These are phyloP conservation scores for Peronospora destructor DNA, from an alignment of 352 stramenopile species.

Conservation along the genomic window DNA sequence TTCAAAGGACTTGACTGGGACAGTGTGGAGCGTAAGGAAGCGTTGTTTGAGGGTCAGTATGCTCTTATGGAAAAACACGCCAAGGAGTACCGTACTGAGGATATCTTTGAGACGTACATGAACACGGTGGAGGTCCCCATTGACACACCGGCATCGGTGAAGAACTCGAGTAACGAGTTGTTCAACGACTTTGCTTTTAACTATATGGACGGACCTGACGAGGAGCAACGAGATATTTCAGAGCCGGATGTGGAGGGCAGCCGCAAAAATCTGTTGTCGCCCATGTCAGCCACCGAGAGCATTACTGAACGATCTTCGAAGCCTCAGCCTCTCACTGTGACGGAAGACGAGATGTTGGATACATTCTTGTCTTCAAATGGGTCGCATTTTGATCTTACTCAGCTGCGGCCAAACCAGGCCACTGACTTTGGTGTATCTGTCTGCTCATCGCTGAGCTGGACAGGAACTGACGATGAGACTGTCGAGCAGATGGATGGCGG, in stretches of 20 bases:
- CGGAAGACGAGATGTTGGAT: constrained; percentile 37
- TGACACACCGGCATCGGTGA: constrained; percentile 76
- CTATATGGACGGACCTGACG: constrained; percentile 56
- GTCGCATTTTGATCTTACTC: constrained; percentile 68
- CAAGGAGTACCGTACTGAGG: constrained; percentile 68
- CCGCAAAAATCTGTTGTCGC: constrained; percentile 20
- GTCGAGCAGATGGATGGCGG: constrained; percentile 24
- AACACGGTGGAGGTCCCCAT: constrained; percentile 77
- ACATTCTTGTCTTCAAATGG: constrained; percentile 41
- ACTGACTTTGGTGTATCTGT: constrained; percentile 58
- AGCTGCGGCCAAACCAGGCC: constrained; percentile 57
- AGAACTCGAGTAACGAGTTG: constrained; percentile 58
- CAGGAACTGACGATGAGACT: constrained; percentile 22
- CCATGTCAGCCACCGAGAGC: constrained; percentile 20
- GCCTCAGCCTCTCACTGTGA: constrained; percentile 12
- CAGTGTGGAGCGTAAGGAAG: constrained; percentile 47
- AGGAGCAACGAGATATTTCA: constrained; percentile 42
- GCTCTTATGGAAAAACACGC: constrained; percentile 77
- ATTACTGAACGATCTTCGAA: constrained; percentile 16
- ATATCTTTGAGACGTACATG: constrained; percentile 87
- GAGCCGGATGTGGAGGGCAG: constrained; percentile 36
- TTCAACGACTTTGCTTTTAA: constrained; percentile 84
- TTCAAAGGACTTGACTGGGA: constrained; percentile 86
- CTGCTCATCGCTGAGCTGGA: constrained; percentile 56
- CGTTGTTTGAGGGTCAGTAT: constrained; percentile 58